Conservation (phyloP, 805 yeast species). For the Priceomyces fermenticarens region DNA sequence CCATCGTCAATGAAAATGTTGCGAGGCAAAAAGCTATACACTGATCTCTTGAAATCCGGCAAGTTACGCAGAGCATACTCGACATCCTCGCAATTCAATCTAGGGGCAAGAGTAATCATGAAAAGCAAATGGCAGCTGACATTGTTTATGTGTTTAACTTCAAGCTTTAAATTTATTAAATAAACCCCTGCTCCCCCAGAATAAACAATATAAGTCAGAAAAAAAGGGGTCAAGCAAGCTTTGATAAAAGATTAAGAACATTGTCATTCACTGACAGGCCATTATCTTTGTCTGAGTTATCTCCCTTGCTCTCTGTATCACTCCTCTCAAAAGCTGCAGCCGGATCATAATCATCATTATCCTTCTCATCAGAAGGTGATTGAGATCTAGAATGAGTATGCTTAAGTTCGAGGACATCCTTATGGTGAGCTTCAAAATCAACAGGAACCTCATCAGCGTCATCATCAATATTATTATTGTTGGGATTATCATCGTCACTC, state of each 20-base stretch:
- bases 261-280: slow-evolving; percentile 10
- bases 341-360: slow-evolving; percentile 19
- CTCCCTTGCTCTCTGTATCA: neutral
- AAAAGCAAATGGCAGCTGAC: no score
- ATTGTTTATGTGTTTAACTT: neutral
- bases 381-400: slow-evolving; percentile 15
- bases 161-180: neutral
- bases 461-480: slow-evolving; percentile 13
- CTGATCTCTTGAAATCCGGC: slow-evolving; percentile 1
- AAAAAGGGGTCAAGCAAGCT: slow-evolving; percentile 16
- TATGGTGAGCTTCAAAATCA: slow-evolving; percentile 24
- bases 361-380: slow-evolving; percentile 11
- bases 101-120: no score
- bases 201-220: neutral
- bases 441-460: slow-evolving; percentile 11
- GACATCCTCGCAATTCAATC: no score
- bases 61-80: slow-evolving; percentile 2
- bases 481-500: slow-evolving; percentile 19
- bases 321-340: slow-evolving; percentile 11
- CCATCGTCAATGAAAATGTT: slow-evolving; percentile 7
- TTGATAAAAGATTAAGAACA: slow-evolving; percentile 33
- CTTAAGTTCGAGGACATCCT: slow-evolving; percentile 30
- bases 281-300: slow-evolving; percentile 3
- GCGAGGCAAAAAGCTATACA: slow-evolving; percentile 5
- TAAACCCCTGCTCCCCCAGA: no score